phyloP scores from a whole-genome alignment of 2,329 filamentous ascomycete genomes.

The Monosporascus sp. region DNA sequence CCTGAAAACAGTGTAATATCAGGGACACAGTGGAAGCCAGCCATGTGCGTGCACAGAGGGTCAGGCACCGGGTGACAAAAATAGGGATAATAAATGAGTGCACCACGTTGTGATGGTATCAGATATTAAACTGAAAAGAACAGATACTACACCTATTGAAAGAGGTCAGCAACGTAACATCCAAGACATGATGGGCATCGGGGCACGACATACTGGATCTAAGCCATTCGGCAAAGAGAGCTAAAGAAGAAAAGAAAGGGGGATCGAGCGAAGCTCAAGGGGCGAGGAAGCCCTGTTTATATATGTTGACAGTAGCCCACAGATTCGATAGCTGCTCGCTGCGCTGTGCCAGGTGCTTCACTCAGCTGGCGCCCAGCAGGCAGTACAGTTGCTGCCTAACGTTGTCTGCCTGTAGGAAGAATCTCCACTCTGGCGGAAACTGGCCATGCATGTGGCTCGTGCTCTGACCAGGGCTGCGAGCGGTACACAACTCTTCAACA shows the following conservation, averaged over 20 bases:
- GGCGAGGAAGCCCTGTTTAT: slow-evolving; percentile 5
- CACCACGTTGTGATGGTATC: slow-evolving; percentile 27
- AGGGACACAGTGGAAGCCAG: slow-evolving; percentile 52
- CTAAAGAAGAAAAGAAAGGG: slow-evolving; percentile 15
- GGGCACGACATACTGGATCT: slow-evolving; percentile 41
- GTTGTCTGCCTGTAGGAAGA: too few species aligned
- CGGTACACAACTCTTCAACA: too few species aligned
- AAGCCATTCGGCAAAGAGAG: slow-evolving; percentile 45
- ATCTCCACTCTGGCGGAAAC: too few species aligned
- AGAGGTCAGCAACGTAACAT: background rate
- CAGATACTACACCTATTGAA: slow-evolving; percentile 49
- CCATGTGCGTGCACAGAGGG: slow-evolving; percentile 60
- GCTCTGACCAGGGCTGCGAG: too few species aligned
- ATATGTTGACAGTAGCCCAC: background rate
- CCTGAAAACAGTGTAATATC: slow-evolving; percentile 59
- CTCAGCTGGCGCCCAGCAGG: too few species aligned
- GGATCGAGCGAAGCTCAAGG: background rate
- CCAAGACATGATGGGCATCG: background rate
- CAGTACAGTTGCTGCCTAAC: too few species aligned
- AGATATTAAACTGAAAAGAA: slow-evolving; percentile 68
- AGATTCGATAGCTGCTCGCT: too few species aligned
- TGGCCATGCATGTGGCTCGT: too few species aligned
- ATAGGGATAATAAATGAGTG: slow-evolving; percentile 54
- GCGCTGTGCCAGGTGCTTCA: too few species aligned
- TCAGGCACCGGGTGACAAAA: slow-evolving; percentile 44